Base-by-base conservation (phyloP, 768 basidiomycete genomes). In the Piloderma croceum region DNA sequence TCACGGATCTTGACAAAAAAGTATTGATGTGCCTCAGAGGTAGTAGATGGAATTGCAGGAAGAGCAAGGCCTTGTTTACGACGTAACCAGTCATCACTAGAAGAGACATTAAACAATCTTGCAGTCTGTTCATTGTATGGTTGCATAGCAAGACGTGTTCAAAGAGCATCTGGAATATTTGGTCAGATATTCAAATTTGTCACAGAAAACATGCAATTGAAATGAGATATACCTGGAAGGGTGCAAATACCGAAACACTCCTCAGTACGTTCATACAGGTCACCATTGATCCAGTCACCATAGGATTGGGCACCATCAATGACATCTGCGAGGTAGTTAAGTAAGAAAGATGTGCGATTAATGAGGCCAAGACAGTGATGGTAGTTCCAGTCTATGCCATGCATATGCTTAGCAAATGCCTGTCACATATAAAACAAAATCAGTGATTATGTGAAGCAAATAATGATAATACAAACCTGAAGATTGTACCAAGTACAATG, bases 401-500 rank as follows among this genome's bases (percentile, higher is more conserved):
- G 15, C 6, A 41, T 27, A 35, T 58, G 56, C 18, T 43, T 45
- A 2, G 50, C 54, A 24, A 33, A 44, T 1, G 56, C 54, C 47
- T n/a, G n/a, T n/a, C n/a, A n/a, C n/a, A n/a, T n/a, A n/a, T n/a
- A n/a, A n/a, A n/a, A n/a, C n/a, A n/a, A n/a, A n/a, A n/a, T n/a
- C n/a, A n/a, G n/a, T n/a, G n/a, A n/a, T n/a, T n/a, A n/a, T n/a
- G n/a, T n/a, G n/a, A n/a, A n/a, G n/a, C n/a, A n/a, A n/a, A n/a
- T n/a, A n/a, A n/a, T n/a, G n/a, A n/a, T n/a, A n/a, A n/a, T n/a
- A n/a, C n/a, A n/a, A n/a, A n/a, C n/a, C n/a, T 58, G 50, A 2
- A 48, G 29, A 43, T 58, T 58, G 33, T 51, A 58, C 37, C 43
- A 48, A 4, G 45, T 53, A 2, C 48, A 46, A 36, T 58, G 56